phyloP scores from a whole-genome alignment of 805 yeast genomes.

The Starmerella powellii region DNA sequence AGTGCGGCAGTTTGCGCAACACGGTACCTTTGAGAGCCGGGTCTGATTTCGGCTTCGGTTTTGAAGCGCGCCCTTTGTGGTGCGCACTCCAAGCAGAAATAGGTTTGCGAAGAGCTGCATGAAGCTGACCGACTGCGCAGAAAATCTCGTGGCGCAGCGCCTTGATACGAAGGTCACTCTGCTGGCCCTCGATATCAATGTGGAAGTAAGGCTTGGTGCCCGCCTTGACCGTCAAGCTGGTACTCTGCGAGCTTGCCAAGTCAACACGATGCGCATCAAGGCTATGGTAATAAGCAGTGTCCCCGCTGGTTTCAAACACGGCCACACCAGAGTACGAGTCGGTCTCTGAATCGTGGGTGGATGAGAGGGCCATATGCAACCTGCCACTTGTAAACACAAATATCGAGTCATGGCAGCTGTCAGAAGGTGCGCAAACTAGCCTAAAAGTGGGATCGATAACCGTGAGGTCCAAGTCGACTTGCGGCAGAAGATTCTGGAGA shows the following conservation, averaged over 20 bases:
- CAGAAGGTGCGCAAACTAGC: conserved; percentile 17
- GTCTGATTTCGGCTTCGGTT: no score
- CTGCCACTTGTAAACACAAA: conserved; percentile 29
- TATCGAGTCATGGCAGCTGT: conserved; percentile 23
- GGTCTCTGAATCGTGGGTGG: conserved; percentile 22
- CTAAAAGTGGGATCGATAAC: conserved; percentile 21
- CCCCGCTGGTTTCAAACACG: conserved; percentile 13
- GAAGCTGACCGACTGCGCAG: conserved; percentile 24
- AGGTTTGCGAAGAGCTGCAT: conserved; percentile 9
- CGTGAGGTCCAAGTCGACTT: conserved; percentile 16
- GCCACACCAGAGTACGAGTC: conserved; percentile 15
- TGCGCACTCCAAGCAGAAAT: neutral
- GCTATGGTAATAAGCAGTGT: conserved; percentile 26
- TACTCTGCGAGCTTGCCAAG: conserved; percentile 22
- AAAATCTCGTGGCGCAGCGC: conserved; percentile 28
- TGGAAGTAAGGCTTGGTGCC: conserved; percentile 25
- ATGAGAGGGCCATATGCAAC: conserved; percentile 25
- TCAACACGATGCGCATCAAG: conserved; percentile 24
- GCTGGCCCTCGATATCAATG: conserved; percentile 22
- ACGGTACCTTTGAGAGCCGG: conserved; percentile 1
- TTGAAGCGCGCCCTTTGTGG: conserved; percentile 4
- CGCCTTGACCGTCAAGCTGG: conserved; percentile 21
- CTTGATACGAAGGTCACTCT: conserved; percentile 24
- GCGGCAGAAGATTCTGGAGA: conserved; percentile 19
- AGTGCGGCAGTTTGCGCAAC: conserved; percentile 20